These are phyloP conservation scores for Clonostachys solani DNA, from an alignment of 2,329 filamentous ascomycete genomes.

Conservation along the genomic window DNA sequence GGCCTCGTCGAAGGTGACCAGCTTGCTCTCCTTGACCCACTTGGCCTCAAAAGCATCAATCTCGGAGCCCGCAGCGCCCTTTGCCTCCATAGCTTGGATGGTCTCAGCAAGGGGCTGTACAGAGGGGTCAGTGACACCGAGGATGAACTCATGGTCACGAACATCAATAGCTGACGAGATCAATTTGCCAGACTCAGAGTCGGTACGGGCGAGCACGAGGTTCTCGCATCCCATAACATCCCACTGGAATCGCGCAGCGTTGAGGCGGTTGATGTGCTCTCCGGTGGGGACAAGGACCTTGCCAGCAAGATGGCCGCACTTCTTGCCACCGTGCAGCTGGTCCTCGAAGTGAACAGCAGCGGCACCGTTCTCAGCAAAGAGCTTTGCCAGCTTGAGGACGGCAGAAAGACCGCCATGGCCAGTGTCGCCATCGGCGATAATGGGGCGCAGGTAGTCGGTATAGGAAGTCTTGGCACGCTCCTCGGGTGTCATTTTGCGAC, in stretches of 20 bases:
- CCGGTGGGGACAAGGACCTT: slow-evolving; percentile 92
- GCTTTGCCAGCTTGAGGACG: slow-evolving; percentile 92
- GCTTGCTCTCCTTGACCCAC: slow-evolving; percentile 82
- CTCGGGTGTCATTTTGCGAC: slow-evolving; percentile 71
- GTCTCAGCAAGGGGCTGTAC: slow-evolving; percentile 81
- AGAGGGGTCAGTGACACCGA: slow-evolving; percentile 73
- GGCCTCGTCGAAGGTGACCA: slow-evolving; percentile 91
- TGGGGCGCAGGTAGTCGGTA: slow-evolving; percentile 87
- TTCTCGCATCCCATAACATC: slow-evolving; percentile 97
- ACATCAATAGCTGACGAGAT: slow-evolving; percentile 89
- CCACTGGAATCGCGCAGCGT: slow-evolving; percentile 94
- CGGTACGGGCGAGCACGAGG: slow-evolving; percentile 88
- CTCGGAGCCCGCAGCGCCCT: slow-evolving; percentile 71
- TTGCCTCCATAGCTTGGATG: slow-evolving; percentile 82
- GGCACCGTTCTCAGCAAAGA: slow-evolving; percentile 95
- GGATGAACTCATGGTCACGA: slow-evolving; percentile 94
- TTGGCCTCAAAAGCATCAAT: slow-evolving; percentile 82
- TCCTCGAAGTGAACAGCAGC: slow-evolving; percentile 98
- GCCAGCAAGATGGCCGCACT: slow-evolving; percentile 93
- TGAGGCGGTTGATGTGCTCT: slow-evolving; percentile 93
- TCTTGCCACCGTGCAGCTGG: slow-evolving; percentile 96
- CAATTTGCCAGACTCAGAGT: slow-evolving; percentile 89
- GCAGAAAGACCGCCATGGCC: slow-evolving; percentile 90
- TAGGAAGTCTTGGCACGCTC: slow-evolving; percentile 76
- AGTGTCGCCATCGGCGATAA: slow-evolving; percentile 94